These are phyloP conservation scores for Thermothielavioides terrestris DNA, from an alignment of 495 filamentous ascomycete genomes.

Conservation along the genomic window DNA sequence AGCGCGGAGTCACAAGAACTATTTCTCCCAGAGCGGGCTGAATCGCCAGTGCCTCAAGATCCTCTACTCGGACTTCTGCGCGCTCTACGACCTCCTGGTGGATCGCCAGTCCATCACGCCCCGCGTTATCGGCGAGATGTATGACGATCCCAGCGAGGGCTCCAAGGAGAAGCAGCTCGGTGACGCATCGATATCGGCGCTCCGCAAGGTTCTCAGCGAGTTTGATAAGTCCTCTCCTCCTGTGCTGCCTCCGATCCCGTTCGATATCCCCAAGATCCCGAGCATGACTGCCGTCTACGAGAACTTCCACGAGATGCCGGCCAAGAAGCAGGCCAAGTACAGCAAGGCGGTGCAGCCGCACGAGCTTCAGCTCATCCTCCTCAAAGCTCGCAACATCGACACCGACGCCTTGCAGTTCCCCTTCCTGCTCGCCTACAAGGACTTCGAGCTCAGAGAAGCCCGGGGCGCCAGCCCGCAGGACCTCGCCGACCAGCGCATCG, in stretches of 20 bases:
- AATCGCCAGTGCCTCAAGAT: conserved; percentile 75
- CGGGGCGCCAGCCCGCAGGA: conserved; percentile 64
- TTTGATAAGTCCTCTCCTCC: conserved; percentile 83
- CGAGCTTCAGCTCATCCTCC: conserved; percentile 65
- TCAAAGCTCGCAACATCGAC: conserved; percentile 69
- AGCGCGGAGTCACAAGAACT: conserved; percentile 83
- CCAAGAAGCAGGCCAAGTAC: conserved; percentile 62
- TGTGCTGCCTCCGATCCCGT: conserved; percentile 84
- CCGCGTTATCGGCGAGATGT: conserved; percentile 47
- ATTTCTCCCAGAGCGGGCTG: conserved; percentile 73
- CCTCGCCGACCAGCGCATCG: conserved; percentile 65
- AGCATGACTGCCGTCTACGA: conserved; percentile 53
- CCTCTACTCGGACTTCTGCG: conserved; percentile 77
- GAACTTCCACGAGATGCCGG: conserved; percentile 51
- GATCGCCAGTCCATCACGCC: conserved; percentile 58
- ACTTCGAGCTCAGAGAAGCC: conserved; percentile 71
- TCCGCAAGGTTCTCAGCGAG: conserved; percentile 72
- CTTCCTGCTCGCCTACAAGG: conserved; percentile 72
- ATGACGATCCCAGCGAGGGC: conserved; percentile 21
- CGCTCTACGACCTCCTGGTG: conserved; percentile 81
- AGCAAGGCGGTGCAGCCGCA: conserved; percentile 61
- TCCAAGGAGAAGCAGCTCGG: conserved; percentile 22
- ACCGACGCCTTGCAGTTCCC: conserved; percentile 43
- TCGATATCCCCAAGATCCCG: conserved; percentile 76
- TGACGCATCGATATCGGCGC: conserved; percentile 36